These are phyloP conservation scores for Pseudocercospora musae DNA, from an alignment of 2,329 filamentous ascomycete genomes.

Conservation along the genomic window DNA sequence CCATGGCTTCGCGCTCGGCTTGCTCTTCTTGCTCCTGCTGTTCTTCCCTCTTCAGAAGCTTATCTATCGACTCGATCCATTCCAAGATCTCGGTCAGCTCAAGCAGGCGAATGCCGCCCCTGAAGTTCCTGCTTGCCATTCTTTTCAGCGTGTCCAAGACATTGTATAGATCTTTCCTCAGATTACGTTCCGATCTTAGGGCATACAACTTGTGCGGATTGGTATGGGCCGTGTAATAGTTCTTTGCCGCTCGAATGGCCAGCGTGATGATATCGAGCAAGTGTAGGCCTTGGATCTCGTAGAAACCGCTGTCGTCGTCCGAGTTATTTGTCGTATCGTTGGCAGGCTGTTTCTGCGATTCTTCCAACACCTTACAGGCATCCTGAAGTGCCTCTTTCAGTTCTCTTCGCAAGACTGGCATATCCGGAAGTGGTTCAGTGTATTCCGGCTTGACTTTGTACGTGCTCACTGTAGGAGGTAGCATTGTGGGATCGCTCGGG, in stretches of 20 bases:
- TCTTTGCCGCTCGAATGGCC: conserved; percentile 91
- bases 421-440: conserved; percentile 78
- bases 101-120: conserved; percentile 72
- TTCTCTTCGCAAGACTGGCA: conserved; percentile 70
- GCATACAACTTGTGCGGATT: conserved; percentile 78
- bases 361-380: conserved; percentile 64
- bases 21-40: conserved; percentile 71
- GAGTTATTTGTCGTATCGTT: conserved; percentile 24
- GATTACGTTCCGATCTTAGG: conserved; percentile 82
- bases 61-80: conserved; percentile 77
- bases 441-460: conserved; percentile 83
- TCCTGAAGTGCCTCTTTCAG: conserved; percentile 66
- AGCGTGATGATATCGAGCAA: conserved; percentile 89
- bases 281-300: conserved; percentile 86
- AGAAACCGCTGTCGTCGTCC: conserved; percentile 61
- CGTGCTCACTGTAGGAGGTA: conserved; percentile 95
- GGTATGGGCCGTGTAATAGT: conserved; percentile 93
- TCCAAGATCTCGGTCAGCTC: conserved; percentile 71
- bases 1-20: conserved; percentile 67
- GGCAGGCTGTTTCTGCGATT: conserved; percentile 43
- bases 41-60: conserved; percentile 73
- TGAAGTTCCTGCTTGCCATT: conserved; percentile 84
- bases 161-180: conserved; percentile 77
- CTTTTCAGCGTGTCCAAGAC: conserved; percentile 90
- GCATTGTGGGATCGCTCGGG: conserved; percentile 67